phyloP scores from a whole-genome alignment of 2,329 filamentous ascomycete species.

The Aspergillus japonicus region DNA sequence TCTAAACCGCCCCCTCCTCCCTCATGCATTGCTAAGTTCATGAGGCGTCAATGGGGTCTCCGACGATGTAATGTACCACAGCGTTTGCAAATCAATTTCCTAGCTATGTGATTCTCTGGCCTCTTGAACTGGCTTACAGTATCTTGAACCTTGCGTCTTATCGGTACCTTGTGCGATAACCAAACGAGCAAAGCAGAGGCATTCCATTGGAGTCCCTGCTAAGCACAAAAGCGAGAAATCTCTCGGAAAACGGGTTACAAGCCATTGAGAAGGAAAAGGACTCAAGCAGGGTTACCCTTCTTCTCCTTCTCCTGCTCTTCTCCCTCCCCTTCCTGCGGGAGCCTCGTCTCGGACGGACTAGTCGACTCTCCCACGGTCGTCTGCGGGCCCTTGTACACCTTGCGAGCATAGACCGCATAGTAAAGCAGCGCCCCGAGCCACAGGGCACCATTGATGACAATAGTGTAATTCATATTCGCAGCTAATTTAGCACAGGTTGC shows the following conservation, averaged over 20 bases:
- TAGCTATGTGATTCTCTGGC: not conserved
- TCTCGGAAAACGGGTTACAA: too few relatives aligned
- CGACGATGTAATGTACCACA: not conserved
- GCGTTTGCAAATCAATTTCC: not conserved
- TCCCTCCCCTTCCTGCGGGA: not conserved
- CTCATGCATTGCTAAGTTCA: not conserved
- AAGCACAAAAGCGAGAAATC: too few relatives aligned
- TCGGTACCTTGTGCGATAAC: too few relatives aligned
- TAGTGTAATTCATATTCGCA: constrained; percentile 60
- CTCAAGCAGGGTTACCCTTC: not conserved
- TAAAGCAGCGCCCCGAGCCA: constrained; percentile 58
- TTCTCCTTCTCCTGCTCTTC: constrained; percentile 1
- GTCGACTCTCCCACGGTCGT: constrained; percentile 49
- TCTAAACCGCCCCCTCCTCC: not conserved
- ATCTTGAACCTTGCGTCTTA: too few relatives aligned
- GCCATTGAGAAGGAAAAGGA: too few relatives aligned
- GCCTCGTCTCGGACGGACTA: constrained; percentile 10
- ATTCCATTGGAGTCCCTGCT: too few relatives aligned
- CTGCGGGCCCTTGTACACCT: constrained; percentile 62
- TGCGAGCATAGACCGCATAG: constrained; percentile 57
- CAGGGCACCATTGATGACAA: constrained; percentile 58
- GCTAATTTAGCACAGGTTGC: constrained; percentile 21
- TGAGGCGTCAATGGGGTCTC: not conserved
- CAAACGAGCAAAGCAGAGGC: too few relatives aligned
- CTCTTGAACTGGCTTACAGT: too few relatives aligned